phyloP scores from a whole-genome alignment of 805 yeast species.

The Naumovozyma castellii region DNA sequence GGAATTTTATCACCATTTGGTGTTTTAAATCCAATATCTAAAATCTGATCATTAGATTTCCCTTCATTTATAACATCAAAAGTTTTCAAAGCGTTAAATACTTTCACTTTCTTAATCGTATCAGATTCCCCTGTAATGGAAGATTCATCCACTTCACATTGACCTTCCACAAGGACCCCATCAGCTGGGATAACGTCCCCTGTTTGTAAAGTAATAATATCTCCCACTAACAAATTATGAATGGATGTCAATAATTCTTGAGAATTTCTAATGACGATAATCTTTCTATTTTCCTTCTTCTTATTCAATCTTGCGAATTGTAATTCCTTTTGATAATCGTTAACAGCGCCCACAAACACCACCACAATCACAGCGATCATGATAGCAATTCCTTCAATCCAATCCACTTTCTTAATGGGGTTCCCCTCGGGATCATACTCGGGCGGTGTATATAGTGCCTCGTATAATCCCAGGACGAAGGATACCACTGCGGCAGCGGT shows the following conservation, averaged over 20 bases:
- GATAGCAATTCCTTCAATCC: slow-evolving; percentile 99
- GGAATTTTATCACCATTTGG: slow-evolving; percentile 18
- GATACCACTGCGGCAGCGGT: slow-evolving; percentile 83
- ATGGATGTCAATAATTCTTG: slow-evolving; percentile 59
- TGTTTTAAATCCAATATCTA: slow-evolving; percentile 9
- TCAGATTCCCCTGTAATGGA: slow-evolving; percentile 91
- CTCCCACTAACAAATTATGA: slow-evolving; percentile 78
- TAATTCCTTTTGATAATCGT: slow-evolving; percentile 91
- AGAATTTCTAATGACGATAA: slow-evolving; percentile 69
- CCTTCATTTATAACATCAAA: slow-evolving; percentile 18
- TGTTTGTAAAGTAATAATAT: slow-evolving; percentile 69
- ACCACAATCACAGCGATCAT: slow-evolving; percentile 85
- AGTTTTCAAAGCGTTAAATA: slow-evolving; percentile 31
- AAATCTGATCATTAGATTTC: slow-evolving; percentile 11
- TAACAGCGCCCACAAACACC: slow-evolving; percentile 87
- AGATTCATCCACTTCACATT: slow-evolving; percentile 82
- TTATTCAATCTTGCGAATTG: slow-evolving; percentile 84
- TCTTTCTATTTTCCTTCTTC: slow-evolving; percentile 74
- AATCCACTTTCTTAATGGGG: slow-evolving; percentile 74
- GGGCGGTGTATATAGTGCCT: slow-evolving; percentile 77
- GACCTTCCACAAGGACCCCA: slow-evolving; percentile 62
- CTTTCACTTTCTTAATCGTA: slow-evolving; percentile 62
- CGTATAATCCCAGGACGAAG: slow-evolving; percentile 82
- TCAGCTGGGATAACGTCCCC: slow-evolving; percentile 95
- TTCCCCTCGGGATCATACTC: slow-evolving; percentile 72